Conservation (phyloP, 2,329 filamentous ascomycete species). For the Epichloe typhina region DNA sequence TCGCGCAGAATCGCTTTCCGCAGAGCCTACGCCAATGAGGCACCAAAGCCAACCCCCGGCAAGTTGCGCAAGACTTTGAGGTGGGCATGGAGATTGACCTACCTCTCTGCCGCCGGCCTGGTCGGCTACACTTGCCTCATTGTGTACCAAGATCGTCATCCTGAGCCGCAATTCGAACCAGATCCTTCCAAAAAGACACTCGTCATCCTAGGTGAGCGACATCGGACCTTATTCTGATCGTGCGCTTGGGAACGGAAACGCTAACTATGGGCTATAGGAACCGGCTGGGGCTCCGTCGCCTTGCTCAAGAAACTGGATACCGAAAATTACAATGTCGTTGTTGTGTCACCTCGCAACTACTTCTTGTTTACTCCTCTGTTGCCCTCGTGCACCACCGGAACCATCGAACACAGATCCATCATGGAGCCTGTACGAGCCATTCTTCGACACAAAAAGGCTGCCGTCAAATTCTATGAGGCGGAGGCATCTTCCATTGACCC, state of each 20-base stretch:
- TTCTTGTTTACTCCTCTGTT: conserved; percentile 98
- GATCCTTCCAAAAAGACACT: conserved; percentile 96
- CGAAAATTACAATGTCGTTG: conserved; percentile 96
- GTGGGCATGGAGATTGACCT: conserved; percentile 74
- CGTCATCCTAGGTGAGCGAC: conserved; percentile 72
- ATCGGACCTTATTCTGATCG: background rate
- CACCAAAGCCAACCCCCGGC: conserved; percentile 36
- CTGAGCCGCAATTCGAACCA: conserved; percentile 61
- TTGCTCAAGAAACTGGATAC: conserved; percentile 98
- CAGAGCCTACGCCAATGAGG: conserved; percentile 37
- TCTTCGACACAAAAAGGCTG: conserved; percentile 83
- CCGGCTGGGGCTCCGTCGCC: conserved; percentile 90
- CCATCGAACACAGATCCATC: conserved; percentile 97
- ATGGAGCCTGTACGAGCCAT: conserved; percentile 99
- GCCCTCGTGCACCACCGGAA: conserved; percentile 92
- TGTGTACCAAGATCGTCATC: conserved; percentile 73
- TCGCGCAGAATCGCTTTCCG: conserved; percentile 28
- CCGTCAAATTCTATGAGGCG: conserved; percentile 95
- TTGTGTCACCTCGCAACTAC: conserved; percentile 97
- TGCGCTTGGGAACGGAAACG: background rate
- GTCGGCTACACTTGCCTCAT: conserved; percentile 63
- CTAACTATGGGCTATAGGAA: conserved; percentile 44
- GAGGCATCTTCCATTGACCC: conserved; percentile 93
- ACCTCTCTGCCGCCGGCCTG: conserved; percentile 58
- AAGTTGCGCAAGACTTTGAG: conserved; percentile 57